Evolutionary conservation across 1,284 basidiomycete genomes (phyloP), one percentile per base, ranked within the genome.

Genomic region (Cryptococcus floricola): DNA sequence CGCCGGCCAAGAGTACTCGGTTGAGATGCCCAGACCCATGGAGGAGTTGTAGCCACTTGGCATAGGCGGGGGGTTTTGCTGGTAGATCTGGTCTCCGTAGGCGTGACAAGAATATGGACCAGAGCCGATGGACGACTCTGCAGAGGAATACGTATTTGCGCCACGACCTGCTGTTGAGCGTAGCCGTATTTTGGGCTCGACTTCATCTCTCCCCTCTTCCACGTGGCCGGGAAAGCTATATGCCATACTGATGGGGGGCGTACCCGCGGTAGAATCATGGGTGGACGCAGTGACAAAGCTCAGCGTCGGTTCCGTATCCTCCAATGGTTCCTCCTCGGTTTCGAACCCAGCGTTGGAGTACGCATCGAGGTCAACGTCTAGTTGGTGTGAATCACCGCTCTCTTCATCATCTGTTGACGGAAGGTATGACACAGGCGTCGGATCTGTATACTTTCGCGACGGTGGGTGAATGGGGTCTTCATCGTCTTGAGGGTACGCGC

Each of bases 201-300:
- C 58, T 27, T 60, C 58, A 7, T 49, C 52, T 56, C 70, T 70
- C 13, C 44, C 61, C 13, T 66, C 65, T 31, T 49, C 46, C 4
- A 51, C 46, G 18, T 66, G 65, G 14, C 63, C 47, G 39, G 56
- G 61, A 52, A 63, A 68, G 4, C 65, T 65, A 57, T 70, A 71
- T 1, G 61, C 60, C 1, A 56, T 65, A 12, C 63, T 63, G 28
- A 69, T 69, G 8, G 67, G 66, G 4, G 72, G 70, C 7, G 72
- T 71, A 34, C 67, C 60, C 4, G 70, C 65, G 5, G 67, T 71
- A 34, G 74, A 75, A 27, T 73, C 70, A 51, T 55, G 57, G 0
- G 74, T 75, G 14, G 74, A 76, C 14, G 71, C 66, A 2, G 74
- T 76, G 23, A 70, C 67, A 53, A 75, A 73, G 55, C 74, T 76